Base-by-base conservation (phyloP, 345 rosid species). In the Corchorus olitorius region DNA sequence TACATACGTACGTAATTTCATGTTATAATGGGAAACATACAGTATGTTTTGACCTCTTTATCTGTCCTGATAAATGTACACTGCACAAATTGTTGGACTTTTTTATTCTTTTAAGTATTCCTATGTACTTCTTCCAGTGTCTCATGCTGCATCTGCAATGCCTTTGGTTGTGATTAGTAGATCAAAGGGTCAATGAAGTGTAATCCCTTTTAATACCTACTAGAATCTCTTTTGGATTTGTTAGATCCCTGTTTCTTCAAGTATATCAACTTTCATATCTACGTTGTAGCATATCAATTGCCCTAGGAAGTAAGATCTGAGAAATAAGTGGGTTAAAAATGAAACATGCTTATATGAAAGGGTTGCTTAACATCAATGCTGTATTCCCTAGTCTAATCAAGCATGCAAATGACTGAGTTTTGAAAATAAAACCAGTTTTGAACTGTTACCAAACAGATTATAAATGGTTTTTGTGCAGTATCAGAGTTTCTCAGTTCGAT, bases 211-310 rank as follows among this genome's bases (percentile, higher is more conserved):
- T 67, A 46, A 48, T 46, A 12, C 12, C 12, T 22, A 48, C 12
- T 22, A 48, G 60, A 48, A 46, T 46, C 39, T 13, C 17, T 67
- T 37, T 67, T 6, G 8, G 55, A 13, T 52, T 20, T 67, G 72
- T 22, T 48, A 20, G 53, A 67, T 67, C 45, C 55, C 8, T 67
- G 72, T 67, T 67, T 67, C 37, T 9, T 67, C 39, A 13, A 48
- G 39, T 55, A 46, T 41, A 65, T 65, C 34, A 65, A 43, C 50
- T 65, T 27, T 27, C 27, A 27, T 35, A 16, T 35, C 46, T 22
- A 35, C 14, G 9, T 56, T 56, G 8, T 20, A 56, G 20, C 13
- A 14, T 50, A 50, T 50, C n/a, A 4, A 4, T 50, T 63, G n/a
- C 45, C 55, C 34, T 49, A 33, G 19, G 39, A 17, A 13, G 55